Conservation (phyloP, 1,139 yeast species). For the Blastobotrys petasosporus region DNA sequence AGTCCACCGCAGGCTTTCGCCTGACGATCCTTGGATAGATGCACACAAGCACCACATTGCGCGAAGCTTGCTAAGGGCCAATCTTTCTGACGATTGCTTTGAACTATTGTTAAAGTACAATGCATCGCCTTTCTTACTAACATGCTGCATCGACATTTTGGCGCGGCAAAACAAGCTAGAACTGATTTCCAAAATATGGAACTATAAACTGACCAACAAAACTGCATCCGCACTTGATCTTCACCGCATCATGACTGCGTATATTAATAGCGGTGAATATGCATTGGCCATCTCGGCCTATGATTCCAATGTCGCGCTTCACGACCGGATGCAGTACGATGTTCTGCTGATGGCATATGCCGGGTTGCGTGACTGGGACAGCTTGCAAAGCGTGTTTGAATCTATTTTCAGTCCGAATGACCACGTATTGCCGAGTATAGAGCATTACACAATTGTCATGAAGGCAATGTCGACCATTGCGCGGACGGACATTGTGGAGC, state of each 20-base stretch:
- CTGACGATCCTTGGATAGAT: too few species aligned
- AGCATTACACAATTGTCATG: slow-evolving; percentile 63
- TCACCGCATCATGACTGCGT: slow-evolving; percentile 38
- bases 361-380: slow-evolving; percentile 49
- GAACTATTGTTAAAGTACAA: too few species aligned
- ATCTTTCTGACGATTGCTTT: too few species aligned
- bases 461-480: slow-evolving; percentile 56
- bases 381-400: slow-evolving; percentile 59
- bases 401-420: slow-evolving; percentile 52
- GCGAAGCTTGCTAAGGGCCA: too few species aligned
- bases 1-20: too few species aligned
- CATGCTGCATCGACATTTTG: slow-evolving; percentile 15
- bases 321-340: slow-evolving; percentile 23
- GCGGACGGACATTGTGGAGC: slow-evolving; percentile 47
- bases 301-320: slow-evolving; percentile 32
- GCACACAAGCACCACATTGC: too few species aligned
- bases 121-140: too few species aligned
- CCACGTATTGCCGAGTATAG: slow-evolving; percentile 43
- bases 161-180: slow-evolving; percentile 3
- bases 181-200: background rate
- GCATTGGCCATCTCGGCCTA: slow-evolving; percentile 41
- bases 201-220: too few species aligned
- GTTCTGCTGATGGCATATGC: slow-evolving; percentile 42
- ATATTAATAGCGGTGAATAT: slow-evolving; percentile 39
- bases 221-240: slow-evolving; percentile 21